A percentile compares a stretch with the other conserved stretches of the same genome.
These are phyloP conservation scores for Trametes villosa DNA, from an alignment of 768 basidiomycete species.

Conservation along the genomic window DNA sequence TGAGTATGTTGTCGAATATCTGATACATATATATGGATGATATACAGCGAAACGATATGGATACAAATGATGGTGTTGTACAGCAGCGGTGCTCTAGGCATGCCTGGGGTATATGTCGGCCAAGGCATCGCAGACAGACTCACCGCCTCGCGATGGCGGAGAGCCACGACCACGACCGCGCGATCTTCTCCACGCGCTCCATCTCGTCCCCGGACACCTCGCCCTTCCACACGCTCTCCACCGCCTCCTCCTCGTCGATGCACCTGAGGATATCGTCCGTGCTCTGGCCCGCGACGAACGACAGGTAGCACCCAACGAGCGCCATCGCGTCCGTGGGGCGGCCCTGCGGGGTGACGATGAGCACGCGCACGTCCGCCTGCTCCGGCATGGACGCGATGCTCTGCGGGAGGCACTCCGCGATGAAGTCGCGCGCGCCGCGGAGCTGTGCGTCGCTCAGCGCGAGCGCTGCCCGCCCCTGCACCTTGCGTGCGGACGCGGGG, in stretches of 20 bases:
- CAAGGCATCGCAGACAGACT: too few relatives aligned
- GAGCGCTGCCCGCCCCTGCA: conserved; percentile 21
- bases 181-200: conserved; percentile 32
- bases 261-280: conserved; percentile 30
- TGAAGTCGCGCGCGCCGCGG: conserved; percentile 47
- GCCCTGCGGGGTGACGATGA: conserved; percentile 35
- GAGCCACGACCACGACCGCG: conserved; percentile 30
- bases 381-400: conserved; percentile 2
- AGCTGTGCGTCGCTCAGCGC: conserved; percentile 42
- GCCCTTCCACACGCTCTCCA: conserved; percentile 36
- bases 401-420: conserved; percentile 44
- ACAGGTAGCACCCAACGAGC: conserved; percentile 34
- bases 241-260: conserved; percentile 32
- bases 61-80: too few relatives aligned
- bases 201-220: conserved; percentile 34
- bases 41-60: too few relatives aligned
- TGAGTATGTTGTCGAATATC: too few relatives aligned
- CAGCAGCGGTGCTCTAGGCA: too few relatives aligned
- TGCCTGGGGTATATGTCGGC: too few relatives aligned
- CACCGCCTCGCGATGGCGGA: conserved; percentile 13
- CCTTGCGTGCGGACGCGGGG: conserved; percentile 14
- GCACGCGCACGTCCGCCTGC: conserved; percentile 27
- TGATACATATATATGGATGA: too few relatives aligned
- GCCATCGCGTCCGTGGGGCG: conserved; percentile 38
- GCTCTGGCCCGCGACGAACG: conserved; percentile 29